Evolutionary conservation across 495 filamentous ascomycete species (phyloP).

Genomic region (Trichocladium uniseriatum): DNA sequence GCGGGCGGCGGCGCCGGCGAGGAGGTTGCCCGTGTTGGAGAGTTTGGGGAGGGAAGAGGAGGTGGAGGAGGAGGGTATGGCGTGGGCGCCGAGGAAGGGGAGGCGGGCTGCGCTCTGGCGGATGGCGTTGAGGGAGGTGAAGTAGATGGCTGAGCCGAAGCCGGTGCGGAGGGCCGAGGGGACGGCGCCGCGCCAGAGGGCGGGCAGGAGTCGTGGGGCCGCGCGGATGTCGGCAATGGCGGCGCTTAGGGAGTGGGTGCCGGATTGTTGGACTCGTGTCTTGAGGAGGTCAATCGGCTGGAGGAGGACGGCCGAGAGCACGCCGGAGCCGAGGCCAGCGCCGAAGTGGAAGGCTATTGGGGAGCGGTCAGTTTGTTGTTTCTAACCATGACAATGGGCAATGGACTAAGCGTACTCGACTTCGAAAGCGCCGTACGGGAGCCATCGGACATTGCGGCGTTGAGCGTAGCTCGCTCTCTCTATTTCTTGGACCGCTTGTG

Average conservation of each 20-base stretch:
- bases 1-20: slow-evolving; percentile 73
- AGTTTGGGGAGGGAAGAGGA: slow-evolving; percentile 78
- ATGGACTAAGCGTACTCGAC: slow-evolving; percentile 22
- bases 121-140: slow-evolving; percentile 75
- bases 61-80: slow-evolving; percentile 25
- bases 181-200: slow-evolving; percentile 90
- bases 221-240: slow-evolving; percentile 64
- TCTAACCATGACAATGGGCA: too few species aligned
- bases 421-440: slow-evolving; percentile 24
- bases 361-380: not conserved
- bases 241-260: slow-evolving; percentile 50
- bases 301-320: slow-evolving; percentile 77
- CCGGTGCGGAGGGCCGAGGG: slow-evolving; percentile 89
- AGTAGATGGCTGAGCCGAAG: slow-evolving; percentile 88
- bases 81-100: slow-evolving; percentile 10
- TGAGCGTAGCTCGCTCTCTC: not conserved
- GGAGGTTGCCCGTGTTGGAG: slow-evolving; percentile 73
- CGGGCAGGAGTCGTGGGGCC: slow-evolving; percentile 44
- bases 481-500: not conserved
- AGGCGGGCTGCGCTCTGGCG: slow-evolving; percentile 57
- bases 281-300: slow-evolving; percentile 97
- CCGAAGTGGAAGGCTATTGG: slow-evolving; percentile 65
- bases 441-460: slow-evolving; percentile 30
- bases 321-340: slow-evolving; percentile 79
- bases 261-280: slow-evolving; percentile 81